These are phyloP conservation scores for Hanseniaspora thailandica DNA, from an alignment of 805 yeast species.

Conservation along the genomic window DNA sequence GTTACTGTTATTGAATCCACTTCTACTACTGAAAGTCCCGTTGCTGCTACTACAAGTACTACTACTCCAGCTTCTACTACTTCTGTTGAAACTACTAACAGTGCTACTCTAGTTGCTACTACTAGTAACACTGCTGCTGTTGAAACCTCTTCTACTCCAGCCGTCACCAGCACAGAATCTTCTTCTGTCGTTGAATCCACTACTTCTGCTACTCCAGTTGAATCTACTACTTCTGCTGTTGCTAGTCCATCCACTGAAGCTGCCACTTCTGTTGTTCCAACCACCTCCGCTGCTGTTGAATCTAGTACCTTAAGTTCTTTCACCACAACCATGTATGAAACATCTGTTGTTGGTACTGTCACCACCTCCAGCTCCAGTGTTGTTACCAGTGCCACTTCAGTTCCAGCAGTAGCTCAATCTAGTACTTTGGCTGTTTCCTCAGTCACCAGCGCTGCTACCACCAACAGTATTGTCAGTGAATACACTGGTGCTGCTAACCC, in stretches of 20 bases:
- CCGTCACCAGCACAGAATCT: too few relatives aligned
- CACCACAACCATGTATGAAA: background rate
- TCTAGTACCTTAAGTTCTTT: background rate
- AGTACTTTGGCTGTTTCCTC: conserved; percentile 21
- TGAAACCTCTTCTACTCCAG: background rate
- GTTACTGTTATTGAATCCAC: background rate
- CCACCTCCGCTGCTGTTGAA: background rate
- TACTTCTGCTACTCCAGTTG: background rate
- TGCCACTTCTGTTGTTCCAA: background rate
- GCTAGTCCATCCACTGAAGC: background rate
- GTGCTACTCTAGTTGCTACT: background rate
- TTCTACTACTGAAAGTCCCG: too few relatives aligned
- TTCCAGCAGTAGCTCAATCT: background rate
- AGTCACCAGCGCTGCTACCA: conserved; percentile 13
- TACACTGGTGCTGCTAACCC: conserved; percentile 7
- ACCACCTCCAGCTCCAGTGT: background rate
- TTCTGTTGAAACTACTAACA: conserved; percentile 5
- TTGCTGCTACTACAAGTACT: too few relatives aligned
- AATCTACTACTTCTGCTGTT: background rate
- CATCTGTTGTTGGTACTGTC: background rate
- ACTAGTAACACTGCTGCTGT: background rate
- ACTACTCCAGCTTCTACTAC: conserved; percentile 18
- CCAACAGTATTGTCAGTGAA: background rate
- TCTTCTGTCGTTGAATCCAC: too few relatives aligned
- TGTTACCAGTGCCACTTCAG: background rate